phyloP scores from a whole-genome alignment of 1,284 basidiomycete genomes.

The Cryptococcus sp. region DNA sequence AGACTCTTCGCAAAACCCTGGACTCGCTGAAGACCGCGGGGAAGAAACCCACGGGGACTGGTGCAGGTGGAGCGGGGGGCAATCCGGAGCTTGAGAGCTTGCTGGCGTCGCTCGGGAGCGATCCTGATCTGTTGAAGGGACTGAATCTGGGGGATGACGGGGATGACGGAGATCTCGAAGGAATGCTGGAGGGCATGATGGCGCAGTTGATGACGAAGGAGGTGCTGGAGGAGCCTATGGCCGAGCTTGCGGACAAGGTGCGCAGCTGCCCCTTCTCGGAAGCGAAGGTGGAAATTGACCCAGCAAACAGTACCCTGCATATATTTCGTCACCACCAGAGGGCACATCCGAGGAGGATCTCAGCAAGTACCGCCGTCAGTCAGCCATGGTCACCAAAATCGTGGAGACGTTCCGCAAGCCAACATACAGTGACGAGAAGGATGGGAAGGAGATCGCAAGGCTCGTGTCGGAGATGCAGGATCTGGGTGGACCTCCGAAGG shows the following conservation, averaged over 20 bases:
- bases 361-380: conserved; percentile 67
- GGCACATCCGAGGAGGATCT: conserved; percentile 61
- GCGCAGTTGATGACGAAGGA: conserved; percentile 90
- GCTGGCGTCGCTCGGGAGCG: conserved; percentile 46
- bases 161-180: conserved; percentile 67
- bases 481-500: conserved; percentile 79
- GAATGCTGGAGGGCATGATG: conserved; percentile 88
- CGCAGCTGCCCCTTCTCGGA: too few species aligned
- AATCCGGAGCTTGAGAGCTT: conserved; percentile 32
- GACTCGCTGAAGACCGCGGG: conserved; percentile 65
- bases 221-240: conserved; percentile 85
- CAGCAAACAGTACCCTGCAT: conserved; percentile 68
- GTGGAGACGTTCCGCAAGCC: conserved; percentile 70
- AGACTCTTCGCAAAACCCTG: conserved; percentile 73
- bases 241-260: conserved; percentile 81
- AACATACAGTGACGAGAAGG: conserved; percentile 61
- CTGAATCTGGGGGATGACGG: conserved; percentile 51
- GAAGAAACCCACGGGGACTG: conserved; percentile 36
- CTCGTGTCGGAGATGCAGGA: conserved; percentile 47
- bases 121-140: conserved; percentile 56
- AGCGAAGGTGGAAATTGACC: neutral
- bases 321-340: conserved; percentile 60
- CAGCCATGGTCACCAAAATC: conserved; percentile 62
- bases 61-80: conserved; percentile 30
- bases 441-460: conserved; percentile 49